Conservation (phyloP, 2,329 filamentous ascomycete genomes). For the Ilyonectria destructans region DNA sequence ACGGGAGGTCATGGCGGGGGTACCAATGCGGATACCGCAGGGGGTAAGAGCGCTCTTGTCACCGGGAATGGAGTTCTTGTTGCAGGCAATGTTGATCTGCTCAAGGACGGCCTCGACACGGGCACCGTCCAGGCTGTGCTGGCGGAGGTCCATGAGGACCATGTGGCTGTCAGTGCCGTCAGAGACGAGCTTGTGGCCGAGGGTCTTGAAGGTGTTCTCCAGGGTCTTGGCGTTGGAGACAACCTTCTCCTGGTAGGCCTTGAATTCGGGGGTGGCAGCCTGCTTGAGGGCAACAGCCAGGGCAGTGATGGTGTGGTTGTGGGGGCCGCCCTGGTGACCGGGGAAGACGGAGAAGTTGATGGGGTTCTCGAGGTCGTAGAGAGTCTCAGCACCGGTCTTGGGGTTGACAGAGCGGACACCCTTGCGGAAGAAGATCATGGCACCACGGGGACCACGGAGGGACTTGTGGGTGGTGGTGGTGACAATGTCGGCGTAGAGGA, state of each 20-base stretch:
- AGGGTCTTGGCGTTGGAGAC: conserved; percentile 94
- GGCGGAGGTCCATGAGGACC: conserved; percentile 94
- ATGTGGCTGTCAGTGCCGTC: conserved; percentile 98
- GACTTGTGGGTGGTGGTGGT: conserved; percentile 99
- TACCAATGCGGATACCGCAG: conserved; percentile 95
- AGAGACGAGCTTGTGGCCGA: conserved; percentile 95
- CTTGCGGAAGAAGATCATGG: conserved; percentile 99
- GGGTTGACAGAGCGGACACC: conserved; percentile 91
- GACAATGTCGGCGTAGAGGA: conserved; percentile 93
- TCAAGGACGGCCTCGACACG: conserved; percentile 97
- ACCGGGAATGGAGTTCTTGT: conserved; percentile 99
- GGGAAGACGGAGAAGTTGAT: conserved; percentile 99
- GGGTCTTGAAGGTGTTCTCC: conserved; percentile 85
- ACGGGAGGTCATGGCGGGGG: conserved; percentile 96
- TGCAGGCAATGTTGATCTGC: conserved; percentile 98
- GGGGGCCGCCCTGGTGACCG: conserved; percentile 97
- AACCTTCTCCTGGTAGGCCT: conserved; percentile 93
- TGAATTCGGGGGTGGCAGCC: conserved; percentile 91
- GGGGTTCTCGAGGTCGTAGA: conserved; percentile 94
- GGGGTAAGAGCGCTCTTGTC: conserved; percentile 98
- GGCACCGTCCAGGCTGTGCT: conserved; percentile 89
- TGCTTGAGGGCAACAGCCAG: conserved; percentile 96
- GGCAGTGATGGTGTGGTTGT: conserved; percentile 99
- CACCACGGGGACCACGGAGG: conserved; percentile 94
- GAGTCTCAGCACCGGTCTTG: conserved; percentile 90